These are phyloP conservation scores for Plantago elongata DNA, from an alignment of 257 asterid species.

Conservation along the genomic window DNA sequence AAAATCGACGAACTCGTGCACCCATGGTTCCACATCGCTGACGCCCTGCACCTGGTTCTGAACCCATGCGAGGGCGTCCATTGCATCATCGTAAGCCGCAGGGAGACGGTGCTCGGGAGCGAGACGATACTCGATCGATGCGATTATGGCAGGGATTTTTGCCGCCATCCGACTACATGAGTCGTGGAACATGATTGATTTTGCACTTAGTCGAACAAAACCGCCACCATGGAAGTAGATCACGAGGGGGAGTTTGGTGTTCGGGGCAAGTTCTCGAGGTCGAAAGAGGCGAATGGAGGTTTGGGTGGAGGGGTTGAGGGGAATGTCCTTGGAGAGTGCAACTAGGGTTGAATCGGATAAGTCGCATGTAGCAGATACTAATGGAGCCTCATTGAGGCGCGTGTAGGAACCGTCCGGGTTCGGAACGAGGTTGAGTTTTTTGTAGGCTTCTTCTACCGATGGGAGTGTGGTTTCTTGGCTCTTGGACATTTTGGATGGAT, in stretches of 20 bases:
- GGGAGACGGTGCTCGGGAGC: slow-evolving; percentile 79
- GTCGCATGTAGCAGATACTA: slow-evolving; percentile 26
- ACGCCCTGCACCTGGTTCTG: slow-evolving; percentile 26
- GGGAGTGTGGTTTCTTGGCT: slow-evolving; percentile 8
- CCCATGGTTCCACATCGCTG: slow-evolving; percentile 48
- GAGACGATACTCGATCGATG: slow-evolving; percentile 57
- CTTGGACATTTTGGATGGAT: slow-evolving; percentile 16
- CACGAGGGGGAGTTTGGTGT: slow-evolving; percentile 44
- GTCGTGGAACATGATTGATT: slow-evolving; percentile 25
- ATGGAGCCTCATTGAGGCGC: slow-evolving; percentile 24
- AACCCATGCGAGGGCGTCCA: slow-evolving; percentile 53
- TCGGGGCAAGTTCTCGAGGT: slow-evolving; percentile 30
- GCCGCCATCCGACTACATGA: slow-evolving; percentile 36
- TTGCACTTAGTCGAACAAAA: slow-evolving; percentile 37
- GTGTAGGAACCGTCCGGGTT: slow-evolving; percentile 67
- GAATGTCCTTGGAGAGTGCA: slow-evolving; percentile 47
- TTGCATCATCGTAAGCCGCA: slow-evolving; percentile 72
- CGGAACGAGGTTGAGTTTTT: slow-evolving; percentile 27
- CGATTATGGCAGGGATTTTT: slow-evolving; percentile 46
- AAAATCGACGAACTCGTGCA: slow-evolving; percentile 40
- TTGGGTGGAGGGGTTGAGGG: slow-evolving; percentile 41
- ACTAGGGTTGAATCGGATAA: slow-evolving; percentile 3
- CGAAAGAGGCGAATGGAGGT: slow-evolving; percentile 59
- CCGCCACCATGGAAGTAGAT: slow-evolving; percentile 70
- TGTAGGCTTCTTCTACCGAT: slow-evolving; percentile 34